Base-by-base conservation (phyloP, 805 yeast genomes). In the Myxozyma monticola region DNA sequence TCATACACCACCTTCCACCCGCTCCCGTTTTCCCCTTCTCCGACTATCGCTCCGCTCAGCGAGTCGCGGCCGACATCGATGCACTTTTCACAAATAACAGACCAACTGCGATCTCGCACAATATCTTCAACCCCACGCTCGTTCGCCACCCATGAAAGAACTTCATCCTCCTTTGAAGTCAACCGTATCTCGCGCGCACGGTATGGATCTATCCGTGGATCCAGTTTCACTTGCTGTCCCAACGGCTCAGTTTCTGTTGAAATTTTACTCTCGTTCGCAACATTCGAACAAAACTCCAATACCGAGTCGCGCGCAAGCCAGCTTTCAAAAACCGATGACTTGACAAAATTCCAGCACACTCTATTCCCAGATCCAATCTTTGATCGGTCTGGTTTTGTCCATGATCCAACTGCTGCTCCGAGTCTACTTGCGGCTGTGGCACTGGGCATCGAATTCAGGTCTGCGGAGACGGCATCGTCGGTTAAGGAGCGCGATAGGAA, bases 191-290 rank as follows among this genome's bases (percentile, higher is more conserved):
- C 50, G n/a, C 64, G 65, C 62, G 56, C 71, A 63, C 59, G 68
- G 68, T 22, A 76, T 48, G 38, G 65, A 35, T 33, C 64, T 58
- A 20, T 74, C 53, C 53, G 76, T 72, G 30, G 66, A 63, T 42
- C 66, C 48, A n/a, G 57, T 48, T 4, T 48, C 37, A 17, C 75
- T 48, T 25, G 57, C 64, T 0, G 67, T 64, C 17, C 69, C 60
- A 1, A 60, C 64, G 1, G 79, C 79, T 57, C 48, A 64, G 0
- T 67, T 63, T 18, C 69, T 60, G 1, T 61, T 64, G 1, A 80
- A 79, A 57, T 47, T 17, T 60, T 37, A 1, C 45, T 42, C 3
- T 56, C 51, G 14, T 60, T 33, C 6, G 56, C 62, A 6, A 61
- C 45, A 8, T 42, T 20, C 5, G 53, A 21, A 46, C 62, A 59